Evolutionary conservation across 2,329 filamentous ascomycete genomes (phyloP), one percentile per base, ranked within the genome.

Genomic region (Cercospora beticola): DNA sequence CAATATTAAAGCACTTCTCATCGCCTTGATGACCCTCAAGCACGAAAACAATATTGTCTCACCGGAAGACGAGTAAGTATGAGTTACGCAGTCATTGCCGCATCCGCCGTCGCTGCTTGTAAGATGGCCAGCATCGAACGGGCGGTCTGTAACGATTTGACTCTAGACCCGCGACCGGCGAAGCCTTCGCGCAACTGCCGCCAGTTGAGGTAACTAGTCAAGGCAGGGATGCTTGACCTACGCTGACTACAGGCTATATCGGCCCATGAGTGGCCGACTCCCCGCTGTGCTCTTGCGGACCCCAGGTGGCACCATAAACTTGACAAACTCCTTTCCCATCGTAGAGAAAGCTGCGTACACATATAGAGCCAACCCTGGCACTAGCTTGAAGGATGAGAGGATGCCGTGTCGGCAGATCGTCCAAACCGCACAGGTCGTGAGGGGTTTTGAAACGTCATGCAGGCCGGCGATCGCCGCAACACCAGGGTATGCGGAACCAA

Each of bases 361-460:
- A 14, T 52, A 23, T 52, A 23, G 46, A 52, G 46, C 46, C 46
- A 14, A 52, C 12, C 21, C 18, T 23, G 6, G 46, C 46, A 4
- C 46, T 52, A 7, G 36, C 4, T 7, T 43, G 16, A 43, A 4
- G 36, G 36, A 43, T n/a, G 36, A n/a, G 36, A 43, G 36, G 36
- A n/a, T n/a, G 36, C 16, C 9, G 36, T 3, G 36, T 43, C 36
- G 36, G 36, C 36, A 43, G 36, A 43, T 43, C 36, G 16, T 43
- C 36, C 5, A 43, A 6, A 43, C 16, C 16, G 36, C 36, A 43
- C 4, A n/a, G 14, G 36, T 58, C 16, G 54, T 33, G 54, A 58
- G 54, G 54, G 54, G 54, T 58, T 58, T 58, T n/a, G 54, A 33
- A 28, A 58, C 54, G 54, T 58, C 54, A 58, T 52, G 46, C 46